Base-by-base conservation (phyloP, 148 eudicot genomes). In the Arctostaphylos glauca region DNA sequence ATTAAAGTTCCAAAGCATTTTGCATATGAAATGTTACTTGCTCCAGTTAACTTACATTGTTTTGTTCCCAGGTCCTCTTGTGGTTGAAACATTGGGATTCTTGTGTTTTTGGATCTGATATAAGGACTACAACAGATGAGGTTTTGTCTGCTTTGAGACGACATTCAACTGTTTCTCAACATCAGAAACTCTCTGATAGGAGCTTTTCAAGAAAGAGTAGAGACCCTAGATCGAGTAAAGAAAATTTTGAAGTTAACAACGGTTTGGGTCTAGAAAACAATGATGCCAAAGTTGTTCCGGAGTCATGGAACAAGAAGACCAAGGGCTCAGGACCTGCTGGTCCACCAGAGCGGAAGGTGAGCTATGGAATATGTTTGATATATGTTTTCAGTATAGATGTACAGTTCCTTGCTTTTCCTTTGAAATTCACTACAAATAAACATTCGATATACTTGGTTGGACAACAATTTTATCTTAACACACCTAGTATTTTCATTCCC, bases 21-120 rank as follows among this genome's bases (percentile, higher is more conserved):
- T 77, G 3, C 74, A 50, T 77, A 72, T 52, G 49, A 60, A 41
- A 8, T 58, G 80, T 86, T 70, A 55, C 60, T 44, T 62, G 54
- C 74, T 81, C n/a, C 43, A 60, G 43, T 31, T 64, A 83, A 70
- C 58, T 82, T 85, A 55, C 18, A 38, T 49, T 15, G 5, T 31
- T 60, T 46, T 85, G 31, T 84, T 54, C 31, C 43, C 86, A 96
- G 99, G 99, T 96, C 81, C 98, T 96, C 72, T 64, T 90, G 82
- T 96, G 99, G 99, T 79, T 96, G 89, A 96, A 96, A 86, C 98
- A 96, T 84, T 96, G 99, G 99, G 99, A 96, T 87, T 86, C 95
- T 76, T 78, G 89, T 77, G 99, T 96, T 72, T 96, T 93, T 91
- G 99, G 99, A 77, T 86, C 90, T 88, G 93, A 88, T 76, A 90